These are phyloP conservation scores for Excoecaria agallocha DNA, from an alignment of 345 rosid species.

Conservation along the genomic window DNA sequence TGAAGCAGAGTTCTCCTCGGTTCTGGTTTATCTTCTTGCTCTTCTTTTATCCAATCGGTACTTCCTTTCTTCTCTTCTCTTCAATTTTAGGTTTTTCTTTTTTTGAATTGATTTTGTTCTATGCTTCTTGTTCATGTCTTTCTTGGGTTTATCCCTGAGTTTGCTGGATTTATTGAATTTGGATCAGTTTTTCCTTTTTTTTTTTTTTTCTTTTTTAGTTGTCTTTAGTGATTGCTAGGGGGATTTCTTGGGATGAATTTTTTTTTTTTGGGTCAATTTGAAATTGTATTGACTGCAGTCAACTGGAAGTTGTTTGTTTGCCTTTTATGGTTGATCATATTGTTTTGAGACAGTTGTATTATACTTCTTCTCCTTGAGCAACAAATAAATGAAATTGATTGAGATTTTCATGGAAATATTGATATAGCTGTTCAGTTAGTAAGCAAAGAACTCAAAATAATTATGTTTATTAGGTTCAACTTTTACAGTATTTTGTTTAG, in stretches of 20 bases:
- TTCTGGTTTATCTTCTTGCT: constrained; percentile 36
- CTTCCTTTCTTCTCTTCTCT: constrained; percentile 22
- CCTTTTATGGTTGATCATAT: neutral
- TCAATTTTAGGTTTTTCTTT: neutral
- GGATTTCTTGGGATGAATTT: neutral
- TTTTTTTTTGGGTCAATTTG: constrained; percentile 6
- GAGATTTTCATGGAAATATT: neutral
- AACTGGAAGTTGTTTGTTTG: constrained; percentile 6
- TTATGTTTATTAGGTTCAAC: neutral
- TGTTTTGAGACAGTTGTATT: neutral
- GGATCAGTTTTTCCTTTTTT: constrained; percentile 9
- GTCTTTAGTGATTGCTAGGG: neutral
- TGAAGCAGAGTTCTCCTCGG: constrained; percentile 37
- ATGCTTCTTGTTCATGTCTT: constrained; percentile 7
- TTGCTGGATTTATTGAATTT: constrained; percentile 11
- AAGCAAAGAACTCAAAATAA: neutral
- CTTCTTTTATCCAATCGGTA: constrained; percentile 53
- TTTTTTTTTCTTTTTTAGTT: neutral
- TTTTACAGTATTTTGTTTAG: neutral
- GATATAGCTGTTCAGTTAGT: neutral
- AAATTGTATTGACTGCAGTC: constrained; percentile 17
- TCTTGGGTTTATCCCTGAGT: constrained; percentile 16
- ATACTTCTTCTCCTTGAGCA: neutral
- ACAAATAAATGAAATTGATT: neutral
- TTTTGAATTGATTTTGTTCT: constrained; percentile 4